Base-by-base conservation (phyloP, 2,329 filamentous ascomycete genomes). In the Helotiales sp. region DNA sequence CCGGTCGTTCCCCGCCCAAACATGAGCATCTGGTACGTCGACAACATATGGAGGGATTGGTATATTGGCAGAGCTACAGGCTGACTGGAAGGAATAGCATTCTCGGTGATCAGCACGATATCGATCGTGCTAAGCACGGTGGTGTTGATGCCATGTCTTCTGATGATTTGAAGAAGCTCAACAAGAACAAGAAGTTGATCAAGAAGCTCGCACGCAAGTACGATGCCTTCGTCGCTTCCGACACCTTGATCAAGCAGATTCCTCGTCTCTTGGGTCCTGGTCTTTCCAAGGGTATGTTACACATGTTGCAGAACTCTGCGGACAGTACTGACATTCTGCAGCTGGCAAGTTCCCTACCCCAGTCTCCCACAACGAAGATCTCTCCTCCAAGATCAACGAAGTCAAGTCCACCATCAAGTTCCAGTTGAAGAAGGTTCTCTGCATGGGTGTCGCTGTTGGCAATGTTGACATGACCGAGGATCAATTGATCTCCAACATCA, bases 161-260 rank as follows among this genome's bases (percentile, higher is more conserved):
- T 69, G 95, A 99, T 74, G 95, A 99, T 81, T 83, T 99, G 82
- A 99, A 99, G 91, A 99, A 99, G 90, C 91, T 99, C 71, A 99
- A 99, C 90, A 99, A 99, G 91, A 99, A 99, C 91, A 98, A 99
- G 91, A 99, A 99, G 90, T 89, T 98, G 75, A 97, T 99, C 89
- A 99, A 99, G 92, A 99, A 99, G 90, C 90, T 99, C 70, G 95
- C 95, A 67, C 92, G 93, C 88, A 99, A 99, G 86, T 98, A 99
- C 88, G 95, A 99, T 81, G 95, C 95, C 72, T 99, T 99, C 83
- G 81, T 99, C 77, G 90, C 95, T 77, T 98, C 93, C 77, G 95
- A 99, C 76, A 83, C 89, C 75, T 83, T 99, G 75, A 97, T 99
- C 89, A 97, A 96, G 89, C 93, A 97, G 86, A 98, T 99, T 74